phyloP scores from a whole-genome alignment of 352 stramenopile genomes.

The Globisporangium apiculatum region DNA sequence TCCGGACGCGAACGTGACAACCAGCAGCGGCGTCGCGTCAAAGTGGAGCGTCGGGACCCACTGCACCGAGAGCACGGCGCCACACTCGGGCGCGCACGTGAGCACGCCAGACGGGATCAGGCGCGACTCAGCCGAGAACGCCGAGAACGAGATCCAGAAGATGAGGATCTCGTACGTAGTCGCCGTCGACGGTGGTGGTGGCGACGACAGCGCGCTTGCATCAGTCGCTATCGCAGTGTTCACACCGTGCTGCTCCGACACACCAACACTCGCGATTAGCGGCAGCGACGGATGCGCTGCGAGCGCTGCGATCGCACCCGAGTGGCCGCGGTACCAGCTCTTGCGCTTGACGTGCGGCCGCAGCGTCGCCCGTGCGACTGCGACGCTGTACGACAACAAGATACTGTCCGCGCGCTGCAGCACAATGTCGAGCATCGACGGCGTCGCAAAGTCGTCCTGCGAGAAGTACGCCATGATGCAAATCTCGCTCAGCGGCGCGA shows the following conservation, averaged over 20 bases:
- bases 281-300: slow-evolving; percentile 70
- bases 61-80: slow-evolving; percentile 63
- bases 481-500: slow-evolving; percentile 41
- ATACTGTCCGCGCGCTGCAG: slow-evolving; percentile 71
- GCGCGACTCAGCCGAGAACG: slow-evolving; percentile 71
- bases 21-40: slow-evolving; percentile 63
- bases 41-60: slow-evolving; percentile 81
- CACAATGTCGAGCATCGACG: slow-evolving; percentile 69
- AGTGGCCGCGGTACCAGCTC: slow-evolving; percentile 70
- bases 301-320: slow-evolving; percentile 61
- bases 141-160: slow-evolving; percentile 80
- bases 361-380: slow-evolving; percentile 24
- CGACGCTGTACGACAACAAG: slow-evolving; percentile 65
- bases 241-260: slow-evolving; percentile 2
- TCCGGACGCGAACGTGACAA: slow-evolving; percentile 56
- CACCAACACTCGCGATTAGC: slow-evolving; percentile 61
- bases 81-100: slow-evolving; percentile 31
- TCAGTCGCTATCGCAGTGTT: too few species aligned
- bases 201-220: not conserved
- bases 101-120: slow-evolving; percentile 75
- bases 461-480: slow-evolving; percentile 81
- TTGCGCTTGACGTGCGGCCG: slow-evolving; percentile 61
- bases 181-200: slow-evolving; percentile 5
- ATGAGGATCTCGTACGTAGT: slow-evolving; percentile 63
- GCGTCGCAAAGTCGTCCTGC: slow-evolving; percentile 59